Base-by-base conservation (phyloP, 768 basidiomycete genomes). In the Phallus indusiatus region DNA sequence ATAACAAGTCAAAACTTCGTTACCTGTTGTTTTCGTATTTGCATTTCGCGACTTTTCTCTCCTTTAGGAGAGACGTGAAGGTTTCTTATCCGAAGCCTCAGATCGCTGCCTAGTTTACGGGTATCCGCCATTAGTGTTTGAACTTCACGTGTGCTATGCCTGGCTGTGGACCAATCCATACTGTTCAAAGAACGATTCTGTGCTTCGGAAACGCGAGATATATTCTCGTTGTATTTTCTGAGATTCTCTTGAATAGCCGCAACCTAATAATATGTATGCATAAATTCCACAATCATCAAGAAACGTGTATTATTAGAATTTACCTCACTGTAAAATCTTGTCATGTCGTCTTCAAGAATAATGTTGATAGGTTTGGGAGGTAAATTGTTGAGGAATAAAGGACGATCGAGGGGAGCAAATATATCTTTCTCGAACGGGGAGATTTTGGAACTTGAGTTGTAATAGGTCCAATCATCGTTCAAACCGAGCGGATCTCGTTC, bases 1-100 rank as follows among this genome's bases (percentile, higher is more conserved):
- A 21, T 9, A n/a, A 48, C 6, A 9, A 21, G 47, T 21, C 21
- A 21, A 51, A n/a, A 2, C 12, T 22, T 1, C 57, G 74, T 37
- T 59, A 84, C 89, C 77, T 91, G 89, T 65, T 89, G 85, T 68
- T 82, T 87, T 62, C 88, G 83, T 63, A 88, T 82, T 64, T 77
- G 74, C 35, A 68, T 75, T 57, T 82, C 76, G 64, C 86, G 81
- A 62, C 88, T 85, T 14, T 80, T 80, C 22, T 82, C 80, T 67
- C 83, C 81, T 36, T 79, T 75, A n/a, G 14, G 42, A n/a, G 42
- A 12, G 4, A n/a, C 42, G 66, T 82, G 78, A 56, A 90, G 66
- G 0, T 73, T 72, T 68, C 81, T 78, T 60, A 90, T 81, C 28
- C 85, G 74, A 21, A 77, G 73, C 64, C 83, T 85, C 22, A 88